These are phyloP conservation scores for Pseudomicrostroma phylloplanum DNA, from an alignment of 1,284 basidiomycete species.

Conservation along the genomic window DNA sequence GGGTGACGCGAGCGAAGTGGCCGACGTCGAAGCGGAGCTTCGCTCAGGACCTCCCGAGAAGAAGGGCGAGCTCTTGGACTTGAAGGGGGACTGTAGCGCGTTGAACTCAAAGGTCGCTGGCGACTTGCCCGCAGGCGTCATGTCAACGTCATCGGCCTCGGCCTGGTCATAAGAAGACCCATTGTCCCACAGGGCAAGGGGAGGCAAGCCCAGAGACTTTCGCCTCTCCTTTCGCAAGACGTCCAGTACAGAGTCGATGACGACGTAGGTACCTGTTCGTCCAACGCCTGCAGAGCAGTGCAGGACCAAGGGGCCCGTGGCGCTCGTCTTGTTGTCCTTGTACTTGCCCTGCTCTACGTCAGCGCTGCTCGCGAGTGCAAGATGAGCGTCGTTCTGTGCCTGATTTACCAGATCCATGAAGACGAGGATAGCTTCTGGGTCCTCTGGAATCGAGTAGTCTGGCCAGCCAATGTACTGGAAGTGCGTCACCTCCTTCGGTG, in stretches of 20 bases:
- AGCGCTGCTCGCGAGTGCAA: conserved; percentile 12
- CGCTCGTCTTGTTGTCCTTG: background rate
- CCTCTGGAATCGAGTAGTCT: conserved; percentile 45
- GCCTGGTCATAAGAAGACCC: background rate
- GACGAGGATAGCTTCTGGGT: conserved; percentile 32
- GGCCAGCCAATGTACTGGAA: conserved; percentile 49
- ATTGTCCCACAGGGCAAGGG: conserved; percentile 1
- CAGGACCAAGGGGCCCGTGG: conserved; percentile 38
- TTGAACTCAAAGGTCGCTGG: too few relatives aligned
- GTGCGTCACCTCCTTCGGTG: conserved; percentile 27
- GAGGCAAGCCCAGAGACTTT: conserved; percentile 5
- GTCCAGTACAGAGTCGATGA: conserved; percentile 39
- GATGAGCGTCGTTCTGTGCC: conserved; percentile 28
- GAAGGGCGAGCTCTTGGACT: too few relatives aligned
- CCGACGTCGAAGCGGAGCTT: too few relatives aligned
- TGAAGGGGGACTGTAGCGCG: too few relatives aligned
- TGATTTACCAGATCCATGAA: conserved; percentile 32
- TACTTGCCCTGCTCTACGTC: background rate
- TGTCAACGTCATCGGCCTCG: conserved; percentile 22
- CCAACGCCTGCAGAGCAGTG: conserved; percentile 51
- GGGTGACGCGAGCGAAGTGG: too few relatives aligned
- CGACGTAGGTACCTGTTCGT: conserved; percentile 43
- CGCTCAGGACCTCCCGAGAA: too few relatives aligned
- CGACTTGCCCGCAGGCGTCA: conserved; percentile 17
- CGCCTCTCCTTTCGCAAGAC: conserved; percentile 24